Evolutionary conservation across 495 filamentous ascomycete genomes (phyloP).

Genomic region (Penicillium dipodomyicola): DNA sequence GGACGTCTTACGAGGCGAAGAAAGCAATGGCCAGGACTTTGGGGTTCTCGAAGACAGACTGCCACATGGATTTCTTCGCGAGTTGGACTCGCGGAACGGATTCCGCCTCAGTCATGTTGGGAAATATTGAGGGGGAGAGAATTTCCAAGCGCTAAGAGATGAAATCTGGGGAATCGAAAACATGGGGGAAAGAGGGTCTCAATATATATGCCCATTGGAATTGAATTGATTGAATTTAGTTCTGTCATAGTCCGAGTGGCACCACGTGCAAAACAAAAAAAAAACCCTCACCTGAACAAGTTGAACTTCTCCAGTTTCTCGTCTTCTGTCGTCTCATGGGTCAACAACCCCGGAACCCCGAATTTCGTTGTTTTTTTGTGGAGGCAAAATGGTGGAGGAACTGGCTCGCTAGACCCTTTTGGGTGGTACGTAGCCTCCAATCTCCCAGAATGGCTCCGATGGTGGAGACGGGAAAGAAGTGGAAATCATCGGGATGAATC

Average conservation of each 20-base stretch:
- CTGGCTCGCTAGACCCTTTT: conserved; percentile 12
- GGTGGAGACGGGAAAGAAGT: not conserved
- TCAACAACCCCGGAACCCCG: conserved; percentile 8
- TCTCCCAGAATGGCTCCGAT: not conserved
- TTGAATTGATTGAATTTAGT: not conserved
- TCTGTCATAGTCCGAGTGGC: conserved; percentile 8
- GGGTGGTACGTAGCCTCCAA: conserved; percentile 16
- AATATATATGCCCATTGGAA: conserved; percentile 11
- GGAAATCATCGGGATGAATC: conserved; percentile 4
- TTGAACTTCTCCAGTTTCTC: conserved; percentile 15
- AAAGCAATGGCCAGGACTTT: conserved; percentile 45
- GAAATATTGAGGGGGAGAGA: not conserved
- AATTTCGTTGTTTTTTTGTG: conserved; percentile 4
- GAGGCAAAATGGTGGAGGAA: conserved; percentile 23
- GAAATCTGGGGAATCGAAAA: conserved; percentile 13
- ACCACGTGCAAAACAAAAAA: conserved; percentile 13
- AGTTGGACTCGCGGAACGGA: conserved; percentile 20
- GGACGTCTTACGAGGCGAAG: conserved; percentile 39
- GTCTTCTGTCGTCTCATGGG: conserved; percentile 16
- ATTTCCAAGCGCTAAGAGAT: not conserved
- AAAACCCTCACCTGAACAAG: not conserved
- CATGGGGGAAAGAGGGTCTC: conserved; percentile 12
- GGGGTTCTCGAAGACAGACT: conserved; percentile 33
- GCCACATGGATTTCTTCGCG: conserved; percentile 35
- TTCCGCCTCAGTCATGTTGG: conserved; percentile 27